A percentile compares a stretch with the other conserved stretches of the same genome.
Conservation (phyloP, 768 basidiomycete genomes). For the Artomyces pyxidatus region DNA sequence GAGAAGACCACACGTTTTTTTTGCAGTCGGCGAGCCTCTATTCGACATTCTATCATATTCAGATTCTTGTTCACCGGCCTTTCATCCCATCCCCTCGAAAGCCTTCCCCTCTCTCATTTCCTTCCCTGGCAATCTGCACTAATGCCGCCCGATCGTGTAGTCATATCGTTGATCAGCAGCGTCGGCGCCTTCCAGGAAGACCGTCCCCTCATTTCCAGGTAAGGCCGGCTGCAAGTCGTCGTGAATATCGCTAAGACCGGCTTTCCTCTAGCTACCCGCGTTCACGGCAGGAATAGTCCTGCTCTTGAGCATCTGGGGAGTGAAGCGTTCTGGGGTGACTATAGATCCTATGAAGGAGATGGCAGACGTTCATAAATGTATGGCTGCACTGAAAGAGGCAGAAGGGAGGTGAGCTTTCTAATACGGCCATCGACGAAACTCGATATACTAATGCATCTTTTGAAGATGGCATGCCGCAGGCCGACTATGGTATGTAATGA, state of each 20-base stretch:
- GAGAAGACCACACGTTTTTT: constrained; percentile 18
- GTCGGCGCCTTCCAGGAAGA: constrained; percentile 18
- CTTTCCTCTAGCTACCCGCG: constrained; percentile 20
- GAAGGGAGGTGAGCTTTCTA: constrained; percentile 7
- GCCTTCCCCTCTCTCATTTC: constrained; percentile 27
- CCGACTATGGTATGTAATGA: constrained; percentile 34
- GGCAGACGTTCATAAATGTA: constrained; percentile 18
- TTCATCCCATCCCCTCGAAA: constrained; percentile 34
- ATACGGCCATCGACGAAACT: neutral
- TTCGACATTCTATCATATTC: constrained; percentile 32
- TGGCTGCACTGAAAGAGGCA: constrained; percentile 11
- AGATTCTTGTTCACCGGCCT: constrained; percentile 41
- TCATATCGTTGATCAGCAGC: constrained; percentile 33
- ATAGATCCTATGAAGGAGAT: constrained; percentile 12
- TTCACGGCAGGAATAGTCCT: constrained; percentile 35
- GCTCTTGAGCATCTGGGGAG: constrained; percentile 36
- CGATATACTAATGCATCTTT: neutral
- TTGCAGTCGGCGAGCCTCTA: constrained; percentile 32
- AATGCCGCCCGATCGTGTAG: constrained; percentile 40
- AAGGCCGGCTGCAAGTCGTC: neutral
- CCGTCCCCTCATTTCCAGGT: constrained; percentile 13
- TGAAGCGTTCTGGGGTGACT: constrained; percentile 19
- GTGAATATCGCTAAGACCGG: neutral
- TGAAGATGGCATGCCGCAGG: constrained; percentile 41
- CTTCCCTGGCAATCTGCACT: constrained; percentile 42